phyloP scores from a whole-genome alignment of 495 filamentous ascomycete genomes.

The Hypoxylon fragiforme region DNA sequence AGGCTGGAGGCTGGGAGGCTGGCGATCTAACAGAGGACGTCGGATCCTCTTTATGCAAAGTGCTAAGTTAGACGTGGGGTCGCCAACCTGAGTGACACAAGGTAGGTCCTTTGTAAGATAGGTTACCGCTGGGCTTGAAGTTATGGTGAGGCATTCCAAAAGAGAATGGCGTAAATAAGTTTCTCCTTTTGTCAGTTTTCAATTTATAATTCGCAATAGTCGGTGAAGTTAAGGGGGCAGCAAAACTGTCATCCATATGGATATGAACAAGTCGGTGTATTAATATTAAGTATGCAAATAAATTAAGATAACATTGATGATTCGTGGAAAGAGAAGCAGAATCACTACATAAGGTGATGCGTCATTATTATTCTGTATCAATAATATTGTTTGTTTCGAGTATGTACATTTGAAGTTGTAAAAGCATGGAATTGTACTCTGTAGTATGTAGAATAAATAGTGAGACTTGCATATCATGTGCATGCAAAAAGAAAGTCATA shows the following conservation, averaged over 20 bases:
- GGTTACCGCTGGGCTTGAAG: neutral
- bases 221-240: neutral
- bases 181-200: neutral
- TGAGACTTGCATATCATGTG: conserved; percentile 1
- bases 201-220: neutral
- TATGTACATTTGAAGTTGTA: too few relatives aligned
- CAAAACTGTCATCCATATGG: too few relatives aligned
- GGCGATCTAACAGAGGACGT: conserved; percentile 14
- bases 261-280: conserved; percentile 8
- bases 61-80: neutral
- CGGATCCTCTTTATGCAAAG: conserved; percentile 28
- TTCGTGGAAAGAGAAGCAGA: neutral
- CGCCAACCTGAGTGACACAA: neutral
- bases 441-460: too few relatives aligned
- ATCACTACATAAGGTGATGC: conserved; percentile 7
- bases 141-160: neutral
- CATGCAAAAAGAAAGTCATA: neutral
- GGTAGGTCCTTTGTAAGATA: too few relatives aligned
- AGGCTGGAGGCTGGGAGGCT: neutral
- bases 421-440: too few relatives aligned
- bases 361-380: conserved; percentile 22
- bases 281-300: neutral
- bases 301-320: neutral
- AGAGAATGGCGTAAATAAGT: neutral
- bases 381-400: conserved; percentile 19